Conservation (phyloP, 192 early-diverging fungal species). For the Dissophora ornata region DNA sequence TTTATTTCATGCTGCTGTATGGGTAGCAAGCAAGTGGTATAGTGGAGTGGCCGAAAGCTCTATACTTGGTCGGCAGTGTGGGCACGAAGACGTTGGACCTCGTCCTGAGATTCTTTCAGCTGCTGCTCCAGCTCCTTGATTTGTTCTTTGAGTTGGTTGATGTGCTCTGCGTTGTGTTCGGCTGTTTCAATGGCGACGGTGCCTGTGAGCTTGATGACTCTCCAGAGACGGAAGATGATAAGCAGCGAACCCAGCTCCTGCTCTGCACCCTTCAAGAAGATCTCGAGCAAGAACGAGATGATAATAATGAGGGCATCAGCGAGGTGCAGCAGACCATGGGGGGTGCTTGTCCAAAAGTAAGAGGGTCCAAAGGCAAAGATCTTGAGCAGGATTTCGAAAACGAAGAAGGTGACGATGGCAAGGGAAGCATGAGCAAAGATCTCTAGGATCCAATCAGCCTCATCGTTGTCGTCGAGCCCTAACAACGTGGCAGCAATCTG, state of each 20-base stretch:
- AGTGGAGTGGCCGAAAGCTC: too few relatives aligned
- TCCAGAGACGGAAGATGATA: conserved; percentile 68
- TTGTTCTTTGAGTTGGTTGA: background rate
- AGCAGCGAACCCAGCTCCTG: conserved; percentile 63
- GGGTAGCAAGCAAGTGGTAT: too few relatives aligned
- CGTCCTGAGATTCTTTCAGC: conserved; percentile 25
- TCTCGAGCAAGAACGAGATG: conserved; percentile 62
- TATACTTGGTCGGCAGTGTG: conserved; percentile 31
- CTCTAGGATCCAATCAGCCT: conserved; percentile 54
- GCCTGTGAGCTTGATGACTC: conserved; percentile 62
- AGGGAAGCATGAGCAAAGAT: conserved; percentile 51
- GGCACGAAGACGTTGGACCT: conserved; percentile 41
- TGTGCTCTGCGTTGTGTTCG: conserved; percentile 22
- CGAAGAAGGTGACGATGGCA: conserved; percentile 58
- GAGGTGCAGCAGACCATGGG: conserved; percentile 58
- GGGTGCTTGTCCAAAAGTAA: conserved; percentile 54
- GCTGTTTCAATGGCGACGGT: conserved; percentile 58
- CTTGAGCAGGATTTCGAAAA: conserved; percentile 61
- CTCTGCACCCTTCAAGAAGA: conserved; percentile 63
- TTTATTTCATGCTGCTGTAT: too few relatives aligned
- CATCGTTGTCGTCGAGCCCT: conserved; percentile 19
- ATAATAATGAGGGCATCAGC: conserved; percentile 62
- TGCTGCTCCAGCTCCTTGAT: conserved; percentile 26
- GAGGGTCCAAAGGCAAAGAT: conserved; percentile 60
- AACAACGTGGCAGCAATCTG: conserved; percentile 50